Evolutionary conservation across 805 yeast genomes (phyloP).

Genomic region (Hanseniaspora jakobsenii): DNA sequence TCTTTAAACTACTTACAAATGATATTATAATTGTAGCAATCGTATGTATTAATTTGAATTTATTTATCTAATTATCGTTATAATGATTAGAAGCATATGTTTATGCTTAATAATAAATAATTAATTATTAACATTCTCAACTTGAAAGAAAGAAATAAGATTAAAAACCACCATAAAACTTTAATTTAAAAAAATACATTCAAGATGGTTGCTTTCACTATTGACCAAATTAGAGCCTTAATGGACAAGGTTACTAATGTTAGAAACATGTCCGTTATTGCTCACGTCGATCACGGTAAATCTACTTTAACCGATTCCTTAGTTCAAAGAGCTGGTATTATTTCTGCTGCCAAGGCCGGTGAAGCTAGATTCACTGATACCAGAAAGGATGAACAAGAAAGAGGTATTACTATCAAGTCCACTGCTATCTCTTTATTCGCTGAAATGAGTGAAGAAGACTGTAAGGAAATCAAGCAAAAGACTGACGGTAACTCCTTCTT

Average conservation of each 20-base stretch:
- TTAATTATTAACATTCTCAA: too few relatives aligned
- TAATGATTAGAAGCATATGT: too few relatives aligned
- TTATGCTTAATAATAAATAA: too few relatives aligned
- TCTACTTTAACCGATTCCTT: slow-evolving; percentile 98
- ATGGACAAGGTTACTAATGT: slow-evolving; percentile 99
- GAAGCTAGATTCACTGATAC: slow-evolving; percentile 99
- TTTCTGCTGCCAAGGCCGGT: slow-evolving; percentile 99
- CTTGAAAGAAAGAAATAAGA: too few relatives aligned
- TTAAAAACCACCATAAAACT: slow-evolving; percentile 22
- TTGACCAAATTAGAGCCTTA: slow-evolving; percentile 91
- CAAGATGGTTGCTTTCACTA: slow-evolving; percentile 41
- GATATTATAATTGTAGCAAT: too few relatives aligned
- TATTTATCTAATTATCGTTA: too few relatives aligned
- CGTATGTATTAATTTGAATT: too few relatives aligned
- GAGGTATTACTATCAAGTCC: slow-evolving; percentile 99
- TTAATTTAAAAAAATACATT: slow-evolving; percentile 8
- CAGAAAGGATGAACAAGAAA: slow-evolving; percentile 99
- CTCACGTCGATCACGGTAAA: slow-evolving; percentile 99
- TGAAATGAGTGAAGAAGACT: slow-evolving; percentile 67
- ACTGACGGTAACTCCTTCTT: slow-evolving; percentile 88
- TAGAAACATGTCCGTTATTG: slow-evolving; percentile 99
- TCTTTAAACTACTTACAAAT: too few relatives aligned
- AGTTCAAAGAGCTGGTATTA: slow-evolving; percentile 98
- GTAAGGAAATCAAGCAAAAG: slow-evolving; percentile 76
- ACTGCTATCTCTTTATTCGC: slow-evolving; percentile 95